A percentile compares a stretch with the other conserved stretches of the same genome.
phyloP scores from a whole-genome alignment of 2,329 filamentous ascomycete genomes.

The Phyllosticta capitalensis region DNA sequence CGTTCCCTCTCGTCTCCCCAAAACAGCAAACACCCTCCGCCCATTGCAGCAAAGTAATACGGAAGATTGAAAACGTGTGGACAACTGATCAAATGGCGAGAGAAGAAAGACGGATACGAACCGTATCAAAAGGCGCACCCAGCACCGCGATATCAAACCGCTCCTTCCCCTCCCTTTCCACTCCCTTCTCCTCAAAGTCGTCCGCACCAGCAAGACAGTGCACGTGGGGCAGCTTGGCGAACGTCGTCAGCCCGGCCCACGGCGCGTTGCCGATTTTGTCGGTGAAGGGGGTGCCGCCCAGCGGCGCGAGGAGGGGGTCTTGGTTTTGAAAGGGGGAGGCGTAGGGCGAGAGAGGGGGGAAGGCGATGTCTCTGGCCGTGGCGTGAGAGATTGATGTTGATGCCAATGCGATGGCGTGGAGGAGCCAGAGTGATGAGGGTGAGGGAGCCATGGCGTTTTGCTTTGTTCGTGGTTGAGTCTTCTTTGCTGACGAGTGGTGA shows the following conservation, averaged over 20 bases:
- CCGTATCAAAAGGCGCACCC: slow-evolving; percentile 42
- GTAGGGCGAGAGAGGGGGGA: slow-evolving; percentile 28
- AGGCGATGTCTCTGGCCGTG: slow-evolving; percentile 35
- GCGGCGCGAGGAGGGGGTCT: slow-evolving; percentile 15
- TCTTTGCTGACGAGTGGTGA: too few relatives aligned
- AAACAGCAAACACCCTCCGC: too few relatives aligned
- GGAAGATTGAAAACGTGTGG: background rate
- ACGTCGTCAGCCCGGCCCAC: slow-evolving; percentile 37
- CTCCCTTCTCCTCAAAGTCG: slow-evolving; percentile 14
- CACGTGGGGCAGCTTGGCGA: slow-evolving; percentile 40
- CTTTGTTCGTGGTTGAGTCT: too few relatives aligned
- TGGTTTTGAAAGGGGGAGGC: slow-evolving; percentile 25
- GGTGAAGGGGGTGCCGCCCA: too few relatives aligned
- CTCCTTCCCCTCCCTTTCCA: slow-evolving; percentile 21
- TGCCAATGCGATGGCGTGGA: background rate
- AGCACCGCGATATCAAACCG: slow-evolving; percentile 41
- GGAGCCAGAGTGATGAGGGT: background rate
- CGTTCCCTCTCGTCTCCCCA: too few relatives aligned
- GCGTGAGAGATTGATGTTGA: background rate
- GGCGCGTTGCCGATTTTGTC: slow-evolving; percentile 20
- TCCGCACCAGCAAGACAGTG: slow-evolving; percentile 31
- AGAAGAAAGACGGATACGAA: slow-evolving; percentile 17
- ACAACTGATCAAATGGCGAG: background rate
- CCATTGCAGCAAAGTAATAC: too few relatives aligned
- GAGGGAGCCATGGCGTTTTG: too few relatives aligned